A percentile compares a stretch with the other conserved stretches of the same genome.
These are phyloP conservation scores for Aspergillus hiratsukae DNA, from an alignment of 2,329 filamentous ascomycete genomes.

Conservation along the genomic window DNA sequence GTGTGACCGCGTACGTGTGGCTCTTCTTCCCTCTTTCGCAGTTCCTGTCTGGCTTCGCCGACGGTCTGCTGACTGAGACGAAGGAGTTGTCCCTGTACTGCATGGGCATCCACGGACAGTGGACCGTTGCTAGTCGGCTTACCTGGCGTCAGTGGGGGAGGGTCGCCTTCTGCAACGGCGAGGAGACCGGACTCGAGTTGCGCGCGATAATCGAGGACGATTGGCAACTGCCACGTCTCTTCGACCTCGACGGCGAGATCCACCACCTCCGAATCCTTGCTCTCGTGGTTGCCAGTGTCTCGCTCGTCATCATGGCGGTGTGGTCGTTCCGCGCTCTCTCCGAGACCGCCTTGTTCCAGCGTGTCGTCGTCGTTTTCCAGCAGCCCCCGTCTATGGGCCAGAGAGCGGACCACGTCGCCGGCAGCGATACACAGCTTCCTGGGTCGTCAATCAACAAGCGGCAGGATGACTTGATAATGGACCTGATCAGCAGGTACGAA, in stretches of 20 bases:
- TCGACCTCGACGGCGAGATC: slow-evolving; percentile 8
- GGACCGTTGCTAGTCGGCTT: neutral
- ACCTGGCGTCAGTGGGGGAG: neutral
- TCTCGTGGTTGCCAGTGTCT: slow-evolving; percentile 1
- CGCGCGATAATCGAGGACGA: slow-evolving; percentile 3
- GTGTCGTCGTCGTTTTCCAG: neutral
- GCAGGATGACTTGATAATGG: slow-evolving; percentile 1
- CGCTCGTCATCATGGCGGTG: neutral
- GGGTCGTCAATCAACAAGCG: neutral
- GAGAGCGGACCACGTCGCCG: neutral
- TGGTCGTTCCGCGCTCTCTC: neutral
- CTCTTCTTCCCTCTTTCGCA: slow-evolving; percentile 2
- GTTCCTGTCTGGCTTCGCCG: slow-evolving; percentile 6
- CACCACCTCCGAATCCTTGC: slow-evolving; percentile 3
- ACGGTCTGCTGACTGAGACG: neutral
- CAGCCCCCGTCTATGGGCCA: neutral
- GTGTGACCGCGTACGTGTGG: neutral
- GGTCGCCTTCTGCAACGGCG: slow-evolving; percentile 8
- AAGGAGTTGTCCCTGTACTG: slow-evolving; percentile 7
- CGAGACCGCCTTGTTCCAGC: neutral
- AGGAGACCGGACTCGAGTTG: slow-evolving; percentile 8
- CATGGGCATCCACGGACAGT: neutral
- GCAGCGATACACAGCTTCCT: slow-evolving; percentile 1
- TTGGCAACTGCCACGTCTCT: neutral
- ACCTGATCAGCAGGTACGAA: slow-evolving; percentile 4